Conservation (phyloP, 1,284 basidiomycete genomes). For the Ganoderma resinaceum region DNA sequence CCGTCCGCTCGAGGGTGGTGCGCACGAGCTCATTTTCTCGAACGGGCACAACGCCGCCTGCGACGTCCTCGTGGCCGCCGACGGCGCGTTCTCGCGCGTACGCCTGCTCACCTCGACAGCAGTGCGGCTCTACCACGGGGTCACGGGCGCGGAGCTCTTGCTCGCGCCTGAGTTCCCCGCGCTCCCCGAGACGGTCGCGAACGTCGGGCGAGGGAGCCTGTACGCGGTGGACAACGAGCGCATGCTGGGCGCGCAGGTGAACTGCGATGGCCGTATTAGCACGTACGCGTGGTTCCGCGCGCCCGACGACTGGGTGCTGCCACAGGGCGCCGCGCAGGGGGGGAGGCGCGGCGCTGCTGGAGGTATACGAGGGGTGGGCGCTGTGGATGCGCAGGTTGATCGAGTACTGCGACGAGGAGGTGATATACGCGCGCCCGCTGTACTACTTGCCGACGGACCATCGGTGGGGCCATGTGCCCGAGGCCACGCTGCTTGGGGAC, state of each 20-base stretch:
- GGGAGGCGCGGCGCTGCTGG: background rate
- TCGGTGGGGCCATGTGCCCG: constrained; percentile 18
- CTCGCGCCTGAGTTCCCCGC: background rate
- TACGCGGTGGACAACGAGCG: background rate
- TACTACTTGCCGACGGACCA: constrained; percentile 21
- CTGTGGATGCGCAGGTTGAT: background rate
- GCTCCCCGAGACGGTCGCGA: background rate
- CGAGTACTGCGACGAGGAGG: constrained; percentile 15
- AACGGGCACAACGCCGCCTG: background rate
- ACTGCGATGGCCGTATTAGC: constrained; percentile 7
- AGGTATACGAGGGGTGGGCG: background rate
- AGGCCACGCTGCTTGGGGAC: constrained; percentile 47
- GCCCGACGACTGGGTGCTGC: constrained; percentile 6
- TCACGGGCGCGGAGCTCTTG: constrained; percentile 6
- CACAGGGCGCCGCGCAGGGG: background rate
- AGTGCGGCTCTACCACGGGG: background rate
- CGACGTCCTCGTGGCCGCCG: constrained; percentile 9
- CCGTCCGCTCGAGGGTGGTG: background rate
- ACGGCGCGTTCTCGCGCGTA: constrained; percentile 7
- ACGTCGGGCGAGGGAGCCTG: background rate
- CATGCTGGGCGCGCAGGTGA: background rate
- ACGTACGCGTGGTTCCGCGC: constrained; percentile 5
- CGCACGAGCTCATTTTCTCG: background rate
- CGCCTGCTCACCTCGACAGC: constrained; percentile 4
- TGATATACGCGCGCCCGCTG: constrained; percentile 20